Percentiles rank a stretch among this genome's conserved stretches.
These are phyloP conservation scores for Podospora anserina DNA, from an alignment of 495 filamentous ascomycete genomes.

Conservation along the genomic window DNA sequence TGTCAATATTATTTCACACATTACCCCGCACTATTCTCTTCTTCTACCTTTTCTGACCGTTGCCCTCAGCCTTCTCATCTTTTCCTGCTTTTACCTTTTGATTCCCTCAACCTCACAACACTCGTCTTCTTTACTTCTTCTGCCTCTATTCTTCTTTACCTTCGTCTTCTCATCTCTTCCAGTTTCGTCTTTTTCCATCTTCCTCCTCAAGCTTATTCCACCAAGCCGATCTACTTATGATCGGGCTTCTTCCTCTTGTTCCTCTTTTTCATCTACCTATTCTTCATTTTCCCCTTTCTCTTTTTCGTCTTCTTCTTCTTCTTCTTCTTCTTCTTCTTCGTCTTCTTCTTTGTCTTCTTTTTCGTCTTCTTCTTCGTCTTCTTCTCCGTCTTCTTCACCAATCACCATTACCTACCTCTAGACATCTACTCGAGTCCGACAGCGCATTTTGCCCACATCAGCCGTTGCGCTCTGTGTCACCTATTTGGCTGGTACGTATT, in stretches of 20 bases:
- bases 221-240: too few relatives aligned
- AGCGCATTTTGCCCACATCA: neutral
- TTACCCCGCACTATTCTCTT: neutral
- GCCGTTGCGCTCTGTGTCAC: too few relatives aligned
- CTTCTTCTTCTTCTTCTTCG: neutral
- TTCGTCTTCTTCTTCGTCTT: neutral
- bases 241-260: too few relatives aligned
- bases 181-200: neutral
- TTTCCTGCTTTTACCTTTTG: neutral
- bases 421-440: neutral
- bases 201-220: neutral
- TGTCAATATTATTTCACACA: neutral
- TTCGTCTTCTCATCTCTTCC: neutral
- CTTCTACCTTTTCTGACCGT: neutral
- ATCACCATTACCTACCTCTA: neutral
- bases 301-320: neutral
- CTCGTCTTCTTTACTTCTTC: too few relatives aligned
- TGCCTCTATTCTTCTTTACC: too few relatives aligned
- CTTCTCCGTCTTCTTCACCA: neutral
- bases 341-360: neutral
- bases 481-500: neutral
- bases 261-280: too few relatives aligned
- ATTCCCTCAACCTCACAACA: too few relatives aligned
- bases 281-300: neutral
- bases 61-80: neutral